Evolutionary conservation across 140 eudicot genomes (phyloP).

Genomic region (Ambrosia hybrid): DNA sequence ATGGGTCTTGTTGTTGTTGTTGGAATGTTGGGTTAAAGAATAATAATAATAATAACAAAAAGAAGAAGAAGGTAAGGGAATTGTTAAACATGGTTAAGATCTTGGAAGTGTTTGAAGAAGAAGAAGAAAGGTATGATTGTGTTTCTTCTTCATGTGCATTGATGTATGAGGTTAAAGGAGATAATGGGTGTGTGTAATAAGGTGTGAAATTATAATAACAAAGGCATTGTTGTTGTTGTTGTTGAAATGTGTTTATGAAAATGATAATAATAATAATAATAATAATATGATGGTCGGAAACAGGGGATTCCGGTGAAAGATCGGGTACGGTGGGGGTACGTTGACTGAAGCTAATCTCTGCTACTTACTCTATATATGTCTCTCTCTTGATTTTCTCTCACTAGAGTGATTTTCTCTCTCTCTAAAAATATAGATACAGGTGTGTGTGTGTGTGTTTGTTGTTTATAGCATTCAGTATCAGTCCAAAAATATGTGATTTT

Average conservation of each 20-base stretch:
- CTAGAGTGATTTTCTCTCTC: conserved; percentile 25
- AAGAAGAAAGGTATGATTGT: too few species aligned
- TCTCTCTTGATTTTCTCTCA: conserved; percentile 3
- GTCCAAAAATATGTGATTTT: conserved; percentile 37
- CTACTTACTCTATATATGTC: neutral
- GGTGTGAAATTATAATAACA: too few species aligned
- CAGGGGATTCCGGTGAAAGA: conserved; percentile 30
- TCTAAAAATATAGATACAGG: conserved; percentile 35
- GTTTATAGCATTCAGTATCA: conserved; percentile 25
- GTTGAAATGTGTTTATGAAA: too few species aligned
- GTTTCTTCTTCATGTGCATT: too few species aligned
- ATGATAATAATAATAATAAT: too few species aligned
- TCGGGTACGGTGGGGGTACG: conserved; percentile 38
- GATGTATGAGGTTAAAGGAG: too few species aligned
- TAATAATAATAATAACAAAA: conserved; percentile 19
- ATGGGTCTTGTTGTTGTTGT: conserved; percentile 19
- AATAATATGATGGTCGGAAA: too few species aligned
- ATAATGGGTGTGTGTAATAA: too few species aligned
- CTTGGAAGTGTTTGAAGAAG: too few species aligned
- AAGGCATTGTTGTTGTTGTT: too few species aligned
- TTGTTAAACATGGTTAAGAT: too few species aligned
- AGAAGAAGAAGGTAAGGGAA: too few species aligned
- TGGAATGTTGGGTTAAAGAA: conserved; percentile 40
- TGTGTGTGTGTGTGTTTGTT: conserved; percentile 16
- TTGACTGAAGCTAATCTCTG: conserved; percentile 38